Conservation (phyloP, 345 rosid species). For the Brassica napus region Da-Ae NC_063450.1:23039501-23040000, state of each 20-base stretch:
- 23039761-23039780: constrained; percentile 48
- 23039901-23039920: constrained; percentile 43
- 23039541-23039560: constrained; percentile 59
- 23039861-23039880: constrained; percentile 15
- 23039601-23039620: constrained; percentile 46
- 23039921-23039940: constrained; percentile 20
- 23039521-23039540: constrained; percentile 71
- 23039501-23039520: constrained; percentile 67
- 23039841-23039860: constrained; percentile 36
- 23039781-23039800: constrained; percentile 41
- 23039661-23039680: constrained; percentile 53
- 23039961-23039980: constrained; percentile 3
- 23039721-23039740: constrained; percentile 49
- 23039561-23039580: constrained; percentile 56
- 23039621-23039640: constrained; percentile 55
- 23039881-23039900: constrained; percentile 41
- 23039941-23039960: constrained; percentile 25
- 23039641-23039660: constrained; percentile 56
- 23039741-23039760: constrained; percentile 57
- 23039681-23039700: constrained; percentile 61
- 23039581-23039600: constrained; percentile 45
- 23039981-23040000: constrained; percentile 35
- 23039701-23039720: constrained; percentile 58
- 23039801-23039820: constrained; percentile 10
- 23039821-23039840: constrained; percentile 30